Base-by-base conservation (phyloP, 108 stramenopile genomes). In the Cyclotella distinguenda region DNA sequence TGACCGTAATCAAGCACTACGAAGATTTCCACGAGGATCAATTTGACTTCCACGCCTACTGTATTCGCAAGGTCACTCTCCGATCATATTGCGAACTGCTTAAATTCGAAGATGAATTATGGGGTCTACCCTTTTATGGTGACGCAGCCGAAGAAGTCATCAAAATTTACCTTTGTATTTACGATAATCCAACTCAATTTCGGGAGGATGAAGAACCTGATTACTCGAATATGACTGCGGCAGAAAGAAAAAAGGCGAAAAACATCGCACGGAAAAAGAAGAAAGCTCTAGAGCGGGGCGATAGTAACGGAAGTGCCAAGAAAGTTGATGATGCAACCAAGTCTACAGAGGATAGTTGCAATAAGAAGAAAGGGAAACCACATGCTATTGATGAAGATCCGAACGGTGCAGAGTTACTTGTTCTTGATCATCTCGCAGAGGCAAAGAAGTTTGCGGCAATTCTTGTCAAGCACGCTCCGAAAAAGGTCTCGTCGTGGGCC, bases 21-120 rank as follows among this genome's bases (percentile, higher is more conserved):
- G 87, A 90, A 38, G 97, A 97, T 71, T 94, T 95, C 38, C 85
- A 91, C 48, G 97, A 98, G 59, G 98, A 99, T 83, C 96, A 98
- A 72, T 97, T 99, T 58, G 98, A 99, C 81, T 98, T 99, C 68
- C 98, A 99, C 84, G 77, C 80, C 34, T 99, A 98, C 67, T 98
- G 97, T 72, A 66, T 98, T 61, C 93, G 97, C 43, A 98, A 97
- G 84, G 91, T 90, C 19, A 99, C 97, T 6, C 77, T 99, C 25
- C 86, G 97, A 39, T 81, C 97, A 0, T 99, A 99, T 74, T 82
- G 94, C 23, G 89, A 86, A 42, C 74, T 95, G 31, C 78, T 99
- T 18, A 72, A 85, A 47, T 87, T 89, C 55, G 97, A 95, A 70
- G 97, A 96, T 60, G 72, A 80, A 44, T 49, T 93, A 19, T 91